Percentiles rank a stretch among this genome's conserved stretches.
phyloP scores from a whole-genome alignment of 2,329 filamentous ascomycete species.

The Aspergillus versicolor region DNA sequence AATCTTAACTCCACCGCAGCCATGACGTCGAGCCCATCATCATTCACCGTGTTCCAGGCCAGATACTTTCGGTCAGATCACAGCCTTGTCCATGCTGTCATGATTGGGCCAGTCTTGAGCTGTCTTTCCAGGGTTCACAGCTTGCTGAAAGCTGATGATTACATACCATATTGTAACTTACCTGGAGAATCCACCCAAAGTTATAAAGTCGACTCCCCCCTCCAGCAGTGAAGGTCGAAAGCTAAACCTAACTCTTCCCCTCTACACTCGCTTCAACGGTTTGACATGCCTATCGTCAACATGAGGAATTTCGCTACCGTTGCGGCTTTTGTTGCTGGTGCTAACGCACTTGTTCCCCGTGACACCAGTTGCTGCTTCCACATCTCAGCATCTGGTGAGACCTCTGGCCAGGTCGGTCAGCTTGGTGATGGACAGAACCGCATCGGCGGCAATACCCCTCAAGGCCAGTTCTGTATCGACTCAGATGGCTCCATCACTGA shows the following conservation, averaged over 20 bases:
- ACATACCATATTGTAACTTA: background rate
- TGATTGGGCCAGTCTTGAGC: conserved; percentile 15
- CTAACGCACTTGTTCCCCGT: conserved; percentile 44
- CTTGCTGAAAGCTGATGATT: conserved; percentile 12
- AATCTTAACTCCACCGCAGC: conserved; percentile 13
- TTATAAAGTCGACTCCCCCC: conserved; percentile 22
- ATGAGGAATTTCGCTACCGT: conserved; percentile 43
- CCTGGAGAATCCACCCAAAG: conserved; percentile 14
- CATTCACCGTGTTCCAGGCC: conserved; percentile 13
- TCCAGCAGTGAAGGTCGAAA: background rate
- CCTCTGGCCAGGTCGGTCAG: conserved; percentile 58
- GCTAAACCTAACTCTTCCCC: background rate
- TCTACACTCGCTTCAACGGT: conserved; percentile 15
- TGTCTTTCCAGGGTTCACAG: conserved; percentile 17
- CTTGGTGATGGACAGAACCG: conserved; percentile 63
- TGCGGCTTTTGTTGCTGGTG: conserved; percentile 40
- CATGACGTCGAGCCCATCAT: conserved; percentile 21
- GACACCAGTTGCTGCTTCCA: conserved; percentile 52
- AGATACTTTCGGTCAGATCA: conserved; percentile 16
- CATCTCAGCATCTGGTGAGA: conserved; percentile 50
- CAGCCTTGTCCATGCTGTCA: conserved; percentile 13
- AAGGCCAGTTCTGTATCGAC: conserved; percentile 56
- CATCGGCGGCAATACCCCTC: conserved; percentile 50
- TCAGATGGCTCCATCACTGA: conserved; percentile 57
- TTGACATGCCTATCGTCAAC: conserved; percentile 3